Conservation (phyloP, 108 stramenopile genomes). For the Cyclotella choctawhatcheeana region DNA sequence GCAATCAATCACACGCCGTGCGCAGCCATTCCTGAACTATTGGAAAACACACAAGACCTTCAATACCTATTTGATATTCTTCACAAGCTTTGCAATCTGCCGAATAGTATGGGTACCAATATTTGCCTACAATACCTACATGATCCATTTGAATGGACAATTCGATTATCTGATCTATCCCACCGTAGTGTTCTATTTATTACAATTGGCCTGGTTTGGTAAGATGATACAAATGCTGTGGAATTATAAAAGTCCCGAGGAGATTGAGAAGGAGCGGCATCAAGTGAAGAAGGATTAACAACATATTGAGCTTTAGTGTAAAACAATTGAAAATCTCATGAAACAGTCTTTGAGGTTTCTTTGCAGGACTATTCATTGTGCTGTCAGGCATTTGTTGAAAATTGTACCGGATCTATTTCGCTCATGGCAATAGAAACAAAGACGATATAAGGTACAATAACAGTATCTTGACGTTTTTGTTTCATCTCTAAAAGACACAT, state of each 20-base stretch:
- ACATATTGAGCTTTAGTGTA: too few species aligned
- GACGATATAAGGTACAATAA: too few species aligned
- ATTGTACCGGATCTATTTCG: too few species aligned
- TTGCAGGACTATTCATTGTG: too few species aligned
- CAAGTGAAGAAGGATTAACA: constrained; percentile 13
- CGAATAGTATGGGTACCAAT: constrained; percentile 49
- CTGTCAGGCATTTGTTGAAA: too few species aligned
- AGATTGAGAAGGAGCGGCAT: constrained; percentile 14
- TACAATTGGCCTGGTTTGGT: constrained; percentile 44
- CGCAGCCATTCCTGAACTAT: constrained; percentile 42
- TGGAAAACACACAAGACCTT: constrained; percentile 45
- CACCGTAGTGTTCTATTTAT: constrained; percentile 30
- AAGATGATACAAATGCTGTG: constrained; percentile 44
- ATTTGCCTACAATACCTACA: constrained; percentile 45
- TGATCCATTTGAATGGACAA: constrained; percentile 26
- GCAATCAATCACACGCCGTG: not conserved
- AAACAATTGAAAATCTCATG: too few species aligned
- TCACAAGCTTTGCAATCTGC: constrained; percentile 36
- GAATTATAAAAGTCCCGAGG: constrained; percentile 37
- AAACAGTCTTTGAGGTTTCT: too few species aligned
- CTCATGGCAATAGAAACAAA: too few species aligned
- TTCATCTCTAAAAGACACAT: too few species aligned
- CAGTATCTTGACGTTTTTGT: too few species aligned
- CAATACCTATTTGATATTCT: constrained; percentile 32
- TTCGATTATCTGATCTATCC: constrained; percentile 32